These are phyloP conservation scores for Diplocarpon mali DNA, from an alignment of 2,329 filamentous ascomycete genomes.

Conservation along the genomic window DNA sequence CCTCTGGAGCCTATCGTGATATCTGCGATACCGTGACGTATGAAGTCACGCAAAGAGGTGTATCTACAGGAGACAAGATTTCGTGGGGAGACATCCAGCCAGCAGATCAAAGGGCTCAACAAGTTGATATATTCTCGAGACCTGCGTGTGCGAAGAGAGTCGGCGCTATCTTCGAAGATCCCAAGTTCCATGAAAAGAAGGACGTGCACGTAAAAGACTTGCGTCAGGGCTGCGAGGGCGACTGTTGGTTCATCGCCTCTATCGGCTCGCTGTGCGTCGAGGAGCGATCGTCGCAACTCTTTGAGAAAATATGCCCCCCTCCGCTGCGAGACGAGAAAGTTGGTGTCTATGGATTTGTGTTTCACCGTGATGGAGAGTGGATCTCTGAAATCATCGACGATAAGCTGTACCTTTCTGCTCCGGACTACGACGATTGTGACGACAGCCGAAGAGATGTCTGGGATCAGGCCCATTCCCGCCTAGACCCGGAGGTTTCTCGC, in stretches of 20 bases:
- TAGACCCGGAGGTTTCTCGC: slow-evolving; percentile 22
- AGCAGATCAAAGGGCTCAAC: no score
- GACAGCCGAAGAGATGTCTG: background rate
- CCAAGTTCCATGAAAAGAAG: slow-evolving; percentile 60
- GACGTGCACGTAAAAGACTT: slow-evolving; percentile 63
- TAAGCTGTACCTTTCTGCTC: slow-evolving; percentile 72
- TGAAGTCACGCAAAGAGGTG: no score
- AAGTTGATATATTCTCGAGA: no score
- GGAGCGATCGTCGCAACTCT: slow-evolving; percentile 28
- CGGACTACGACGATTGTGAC: slow-evolving; percentile 62
- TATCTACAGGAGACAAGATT: no score
- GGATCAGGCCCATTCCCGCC: background rate
- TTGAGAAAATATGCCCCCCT: slow-evolving; percentile 34
- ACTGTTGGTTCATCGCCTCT: slow-evolving; percentile 81
- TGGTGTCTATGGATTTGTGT: slow-evolving; percentile 83
- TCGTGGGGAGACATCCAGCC: no score
- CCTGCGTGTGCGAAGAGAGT: slow-evolving; percentile 46
- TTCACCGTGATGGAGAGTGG: slow-evolving; percentile 81
- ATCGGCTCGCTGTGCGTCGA: slow-evolving; percentile 56
- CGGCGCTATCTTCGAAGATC: slow-evolving; percentile 62
- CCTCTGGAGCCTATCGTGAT: no score
- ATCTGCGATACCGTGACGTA: no score
- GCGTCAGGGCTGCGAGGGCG: slow-evolving; percentile 64
- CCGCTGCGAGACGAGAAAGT: slow-evolving; percentile 37
- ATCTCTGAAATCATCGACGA: slow-evolving; percentile 84